Conservation (phyloP, 2,329 filamentous ascomycete species). For the Scedosporium apiospermum region DNA sequence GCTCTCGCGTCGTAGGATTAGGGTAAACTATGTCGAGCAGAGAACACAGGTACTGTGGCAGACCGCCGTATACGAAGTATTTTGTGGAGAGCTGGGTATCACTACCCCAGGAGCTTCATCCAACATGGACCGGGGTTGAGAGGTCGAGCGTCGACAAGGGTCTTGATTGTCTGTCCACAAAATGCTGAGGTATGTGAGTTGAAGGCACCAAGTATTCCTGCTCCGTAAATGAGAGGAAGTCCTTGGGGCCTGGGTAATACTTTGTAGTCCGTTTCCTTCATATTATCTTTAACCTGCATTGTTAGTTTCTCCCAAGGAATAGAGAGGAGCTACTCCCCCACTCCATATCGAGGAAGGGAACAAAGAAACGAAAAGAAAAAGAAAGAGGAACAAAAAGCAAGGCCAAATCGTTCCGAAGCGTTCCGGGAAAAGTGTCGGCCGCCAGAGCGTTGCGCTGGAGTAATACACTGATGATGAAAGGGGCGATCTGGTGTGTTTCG, state of each 20-base stretch:
- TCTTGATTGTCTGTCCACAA: background rate
- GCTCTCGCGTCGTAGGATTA: background rate
- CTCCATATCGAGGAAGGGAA: background rate
- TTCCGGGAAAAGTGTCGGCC: background rate
- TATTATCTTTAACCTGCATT: background rate
- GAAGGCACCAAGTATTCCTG: too few relatives aligned
- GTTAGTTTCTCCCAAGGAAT: background rate
- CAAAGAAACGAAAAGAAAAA: too few relatives aligned
- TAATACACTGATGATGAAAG: background rate
- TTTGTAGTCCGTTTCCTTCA: too few relatives aligned
- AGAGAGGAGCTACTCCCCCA: background rate
- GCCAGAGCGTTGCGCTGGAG: background rate
- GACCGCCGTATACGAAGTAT: background rate
- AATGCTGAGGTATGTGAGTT: background rate
- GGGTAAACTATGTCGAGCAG: too few relatives aligned
- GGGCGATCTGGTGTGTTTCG: background rate
- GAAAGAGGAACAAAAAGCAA: background rate
- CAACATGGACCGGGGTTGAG: background rate
- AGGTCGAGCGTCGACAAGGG: background rate
- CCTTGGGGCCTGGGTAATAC: too few relatives aligned
- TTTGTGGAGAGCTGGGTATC: background rate
- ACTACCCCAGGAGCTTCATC: background rate
- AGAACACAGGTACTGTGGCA: too few relatives aligned
- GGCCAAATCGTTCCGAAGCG: background rate
- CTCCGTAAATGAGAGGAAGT: too few relatives aligned